Base-by-base conservation (phyloP, 305 asterid species). In the Fraxinus xanthoxyloides region DNA sequence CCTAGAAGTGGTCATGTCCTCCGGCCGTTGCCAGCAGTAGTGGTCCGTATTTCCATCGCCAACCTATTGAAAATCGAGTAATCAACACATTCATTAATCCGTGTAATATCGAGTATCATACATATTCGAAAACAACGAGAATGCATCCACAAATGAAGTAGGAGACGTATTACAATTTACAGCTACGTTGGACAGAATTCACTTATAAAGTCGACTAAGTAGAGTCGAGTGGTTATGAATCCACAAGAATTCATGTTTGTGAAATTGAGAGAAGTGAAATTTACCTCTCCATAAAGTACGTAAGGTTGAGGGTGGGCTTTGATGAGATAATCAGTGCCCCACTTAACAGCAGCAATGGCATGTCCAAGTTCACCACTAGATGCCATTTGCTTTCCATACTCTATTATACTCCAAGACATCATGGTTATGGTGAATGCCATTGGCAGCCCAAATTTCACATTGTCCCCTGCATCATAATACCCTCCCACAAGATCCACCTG, bases 1-100 rank as follows among this genome's bases (percentile, higher is more conserved):
- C 75, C 99, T 89, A 9, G 98, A 92, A 3, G 99, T 97, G 46
- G 98, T 93, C 99, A 97, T 97, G 76, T 97, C 99, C 84, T 97
- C 99, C 0, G 99, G 98, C 89, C 99, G 88, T 85, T 97, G 99
- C 99, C 99, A 97, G 85, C 99, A 97, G 84, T 83, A 94, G 79
- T 97, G 99, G 90, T 97, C 99, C 8, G 99, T 93, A 88, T 94
- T 88, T 4, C 99, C 99, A 87, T 96, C 99, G 86, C 99, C 99
- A 2, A 96, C 98, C 75, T 69, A 31, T 15, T 8, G 28, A 24
- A 63, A 63, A 21, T 48, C 59, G 1, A 48, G 21, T 48, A 15
- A 48, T 48, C 59, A 48, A 48, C 21, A 17, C 15, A 48, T 48
- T 61, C 30, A 21, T 59, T 21, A 17, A 2, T 17, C 23, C 61